phyloP scores from a whole-genome alignment of 768 basidiomycete genomes.

The Tylopilus intermedius region DNA sequence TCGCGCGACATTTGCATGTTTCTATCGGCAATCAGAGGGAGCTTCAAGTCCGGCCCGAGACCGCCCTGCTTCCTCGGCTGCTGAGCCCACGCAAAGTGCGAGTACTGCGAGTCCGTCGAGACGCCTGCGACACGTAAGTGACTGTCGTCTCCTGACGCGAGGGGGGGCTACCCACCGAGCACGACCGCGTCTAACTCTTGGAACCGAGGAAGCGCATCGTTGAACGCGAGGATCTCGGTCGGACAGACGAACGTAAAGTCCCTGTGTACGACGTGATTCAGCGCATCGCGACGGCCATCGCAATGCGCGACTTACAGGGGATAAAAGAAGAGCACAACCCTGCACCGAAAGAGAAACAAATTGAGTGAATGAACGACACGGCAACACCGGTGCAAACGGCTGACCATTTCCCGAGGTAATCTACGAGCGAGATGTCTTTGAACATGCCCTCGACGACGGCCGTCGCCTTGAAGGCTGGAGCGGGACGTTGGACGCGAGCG shows the following conservation, averaged over 20 bases:
- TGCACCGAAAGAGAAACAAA: conserved; percentile 26
- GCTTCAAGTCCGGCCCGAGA: conserved; percentile 80
- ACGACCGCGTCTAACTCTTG: conserved; percentile 67
- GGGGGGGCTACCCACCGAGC: conserved; percentile 48
- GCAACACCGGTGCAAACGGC: neutral
- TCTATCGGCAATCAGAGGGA: conserved; percentile 78
- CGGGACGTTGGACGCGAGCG: conserved; percentile 75
- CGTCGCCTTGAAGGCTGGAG: conserved; percentile 72
- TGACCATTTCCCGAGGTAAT: conserved; percentile 81
- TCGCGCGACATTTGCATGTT: conserved; percentile 76
- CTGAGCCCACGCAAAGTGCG: conserved; percentile 83
- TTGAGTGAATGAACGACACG: neutral
- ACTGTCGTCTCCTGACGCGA: neutral
- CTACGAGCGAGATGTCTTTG: conserved; percentile 66
- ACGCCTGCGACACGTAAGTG: conserved; percentile 39
- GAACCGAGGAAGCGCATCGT: conserved; percentile 78
- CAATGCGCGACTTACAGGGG: conserved; percentile 61
- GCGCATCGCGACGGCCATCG: neutral
- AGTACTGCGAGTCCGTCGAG: conserved; percentile 87
- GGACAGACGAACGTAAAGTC: conserved; percentile 90
- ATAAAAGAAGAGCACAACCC: conserved; percentile 94
- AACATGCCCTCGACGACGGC: conserved; percentile 76
- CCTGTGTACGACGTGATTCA: conserved; percentile 34
- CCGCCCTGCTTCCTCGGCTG: conserved; percentile 83
- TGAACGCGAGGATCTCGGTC: conserved; percentile 95